phyloP scores from a whole-genome alignment of 106 monocot species.

The Narthecium ossifragum region DNA sequence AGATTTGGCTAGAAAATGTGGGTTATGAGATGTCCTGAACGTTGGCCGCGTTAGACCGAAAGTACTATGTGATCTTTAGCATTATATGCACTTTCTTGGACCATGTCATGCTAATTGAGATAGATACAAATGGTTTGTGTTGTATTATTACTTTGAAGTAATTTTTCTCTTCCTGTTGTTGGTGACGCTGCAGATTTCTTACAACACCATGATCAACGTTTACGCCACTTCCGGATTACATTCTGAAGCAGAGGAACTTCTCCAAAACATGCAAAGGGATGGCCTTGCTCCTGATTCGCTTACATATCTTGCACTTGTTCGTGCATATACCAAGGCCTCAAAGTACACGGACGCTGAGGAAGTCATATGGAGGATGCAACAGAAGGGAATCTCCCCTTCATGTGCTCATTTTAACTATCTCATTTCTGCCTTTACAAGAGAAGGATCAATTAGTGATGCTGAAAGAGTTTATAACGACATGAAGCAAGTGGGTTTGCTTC shows the following conservation, averaged over 20 bases:
- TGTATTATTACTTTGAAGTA: neutral
- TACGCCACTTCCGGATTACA: conserved; percentile 63
- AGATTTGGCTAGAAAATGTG: neutral
- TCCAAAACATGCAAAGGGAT: conserved; percentile 54
- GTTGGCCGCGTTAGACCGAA: neutral
- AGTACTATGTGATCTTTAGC: neutral
- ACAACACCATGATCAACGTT: conserved; percentile 83
- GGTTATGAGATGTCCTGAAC: neutral
- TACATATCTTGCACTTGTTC: conserved; percentile 68
- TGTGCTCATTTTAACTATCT: conserved; percentile 75
- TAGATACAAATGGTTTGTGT: neutral
- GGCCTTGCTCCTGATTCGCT: conserved; percentile 62
- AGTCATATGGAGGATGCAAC: conserved; percentile 48
- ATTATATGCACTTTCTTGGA: neutral
- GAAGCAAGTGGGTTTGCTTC: conserved; percentile 39
- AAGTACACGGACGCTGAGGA: conserved; percentile 52
- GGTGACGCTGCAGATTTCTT: conserved; percentile 61
- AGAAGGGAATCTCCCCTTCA: conserved; percentile 31
- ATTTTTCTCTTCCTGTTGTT: neutral
- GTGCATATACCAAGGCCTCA: conserved; percentile 45
- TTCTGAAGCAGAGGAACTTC: conserved; percentile 46
- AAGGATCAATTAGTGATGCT: conserved; percentile 51
- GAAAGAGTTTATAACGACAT: conserved; percentile 62
- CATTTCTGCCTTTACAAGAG: conserved; percentile 51
- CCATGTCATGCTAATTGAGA: neutral